Conservation (phyloP, 768 basidiomycete genomes). For the Boletus patriciae region DNA sequence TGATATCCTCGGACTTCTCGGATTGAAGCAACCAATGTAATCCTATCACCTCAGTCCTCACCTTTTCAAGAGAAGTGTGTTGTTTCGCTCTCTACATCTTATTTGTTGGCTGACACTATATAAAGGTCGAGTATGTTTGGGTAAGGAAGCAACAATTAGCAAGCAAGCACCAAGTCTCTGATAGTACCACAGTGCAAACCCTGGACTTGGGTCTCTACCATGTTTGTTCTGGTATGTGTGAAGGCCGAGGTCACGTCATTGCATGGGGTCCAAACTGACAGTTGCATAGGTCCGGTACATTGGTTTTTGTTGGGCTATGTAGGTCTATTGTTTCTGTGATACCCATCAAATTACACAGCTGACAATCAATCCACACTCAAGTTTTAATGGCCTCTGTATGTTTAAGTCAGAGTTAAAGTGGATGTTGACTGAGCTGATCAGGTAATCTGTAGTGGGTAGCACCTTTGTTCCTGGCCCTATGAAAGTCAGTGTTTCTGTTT, state of each 20-base stretch:
- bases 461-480: neutral
- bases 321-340: neutral
- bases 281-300: neutral
- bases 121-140: neutral
- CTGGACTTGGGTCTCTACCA: neutral
- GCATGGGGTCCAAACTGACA: neutral
- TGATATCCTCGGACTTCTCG: too few relatives aligned
- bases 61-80: neutral
- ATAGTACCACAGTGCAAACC: neutral
- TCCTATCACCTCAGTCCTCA: neutral
- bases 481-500: neutral
- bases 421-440: neutral
- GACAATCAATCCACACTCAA: neutral
- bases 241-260: too few relatives aligned
- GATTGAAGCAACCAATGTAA: neutral
- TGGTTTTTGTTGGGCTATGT: constrained; percentile 3
- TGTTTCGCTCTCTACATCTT: neutral
- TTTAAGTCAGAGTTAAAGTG: neutral
- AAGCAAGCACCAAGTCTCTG: neutral
- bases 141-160: neutral
- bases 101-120: neutral
- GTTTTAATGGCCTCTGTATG: neutral
- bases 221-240: neutral
- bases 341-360: too few relatives aligned
- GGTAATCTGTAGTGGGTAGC: neutral